Conservation (phyloP, 1,284 basidiomycete genomes). For the Cutaneotrichosporon dermatis region DNA sequence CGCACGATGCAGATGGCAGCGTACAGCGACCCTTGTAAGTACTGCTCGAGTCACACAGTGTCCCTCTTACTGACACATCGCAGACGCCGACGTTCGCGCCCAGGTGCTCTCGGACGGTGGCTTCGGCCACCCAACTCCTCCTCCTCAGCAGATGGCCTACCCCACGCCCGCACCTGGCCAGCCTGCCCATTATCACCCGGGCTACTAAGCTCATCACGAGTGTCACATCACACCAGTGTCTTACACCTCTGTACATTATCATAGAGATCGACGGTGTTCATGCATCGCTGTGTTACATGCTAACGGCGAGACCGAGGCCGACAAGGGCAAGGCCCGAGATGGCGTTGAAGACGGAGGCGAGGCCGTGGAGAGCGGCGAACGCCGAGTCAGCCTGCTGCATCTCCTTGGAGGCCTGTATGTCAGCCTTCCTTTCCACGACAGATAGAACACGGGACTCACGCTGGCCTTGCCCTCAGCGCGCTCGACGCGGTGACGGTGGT, state of each 20-base stretch:
- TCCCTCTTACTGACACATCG: not conserved
- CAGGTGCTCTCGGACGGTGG: constrained; percentile 22
- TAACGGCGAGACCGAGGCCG: constrained; percentile 62
- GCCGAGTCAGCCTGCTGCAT: constrained; percentile 65
- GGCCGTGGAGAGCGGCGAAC: constrained; percentile 63
- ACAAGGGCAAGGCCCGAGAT: constrained; percentile 58
- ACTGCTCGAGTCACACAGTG: not conserved
- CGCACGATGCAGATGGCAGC: constrained; percentile 64
- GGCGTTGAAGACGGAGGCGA: constrained; percentile 59
- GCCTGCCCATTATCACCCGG: not conserved
- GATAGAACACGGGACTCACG: constrained; percentile 53
- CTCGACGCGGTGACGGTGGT: constrained; percentile 66
- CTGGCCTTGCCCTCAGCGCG: constrained; percentile 62
- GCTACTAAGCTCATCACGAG: not conserved
- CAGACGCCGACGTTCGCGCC: constrained; percentile 39
- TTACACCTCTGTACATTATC: not conserved
- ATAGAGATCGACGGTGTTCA: not conserved
- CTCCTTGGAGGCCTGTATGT: constrained; percentile 58
- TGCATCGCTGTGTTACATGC: constrained; percentile 40
- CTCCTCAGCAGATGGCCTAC: constrained; percentile 25
- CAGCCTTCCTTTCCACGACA: not conserved
- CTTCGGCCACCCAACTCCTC: constrained; percentile 2
- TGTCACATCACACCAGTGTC: not conserved
- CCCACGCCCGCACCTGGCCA: not conserved
- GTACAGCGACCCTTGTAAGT: constrained; percentile 55